These are phyloP conservation scores for Lachancea lanzarotensis DNA, from an alignment of 805 yeast genomes.

Conservation along the genomic window DNA sequence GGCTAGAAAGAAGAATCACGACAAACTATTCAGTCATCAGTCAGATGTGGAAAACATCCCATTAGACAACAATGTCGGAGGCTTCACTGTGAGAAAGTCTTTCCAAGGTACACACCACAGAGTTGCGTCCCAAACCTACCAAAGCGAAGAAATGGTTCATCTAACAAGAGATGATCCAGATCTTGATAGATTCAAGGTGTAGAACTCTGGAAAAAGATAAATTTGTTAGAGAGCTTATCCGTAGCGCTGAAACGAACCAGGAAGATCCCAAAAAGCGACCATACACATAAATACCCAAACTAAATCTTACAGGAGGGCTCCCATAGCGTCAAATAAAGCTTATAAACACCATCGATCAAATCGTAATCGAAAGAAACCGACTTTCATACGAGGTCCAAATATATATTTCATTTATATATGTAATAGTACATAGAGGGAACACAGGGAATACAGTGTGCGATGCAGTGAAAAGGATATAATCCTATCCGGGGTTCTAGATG, in stretches of 20 bases:
- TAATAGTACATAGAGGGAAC: slow-evolving; percentile 9
- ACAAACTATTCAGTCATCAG: slow-evolving; percentile 39
- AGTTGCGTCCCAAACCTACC: slow-evolving; percentile 8
- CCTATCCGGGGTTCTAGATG: slow-evolving; percentile 45
- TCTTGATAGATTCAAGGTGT: slow-evolving; percentile 8
- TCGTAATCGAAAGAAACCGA: background rate
- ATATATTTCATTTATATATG: slow-evolving; percentile 3
- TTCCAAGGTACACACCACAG: slow-evolving; percentile 40
- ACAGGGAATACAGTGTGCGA: slow-evolving; percentile 8
- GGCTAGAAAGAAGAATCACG: slow-evolving; percentile 53
- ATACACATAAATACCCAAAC: too few species aligned
- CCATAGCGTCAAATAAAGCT: too few species aligned
- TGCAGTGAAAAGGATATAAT: background rate
- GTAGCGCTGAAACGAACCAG: too few species aligned
- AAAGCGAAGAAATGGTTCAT: slow-evolving; percentile 13
- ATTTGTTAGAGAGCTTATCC: too few species aligned
- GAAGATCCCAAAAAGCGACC: too few species aligned
- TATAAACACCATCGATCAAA: too few species aligned
- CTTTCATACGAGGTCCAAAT: slow-evolving; percentile 1
- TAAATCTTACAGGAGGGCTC: too few species aligned
- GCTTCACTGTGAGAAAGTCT: slow-evolving; percentile 69
- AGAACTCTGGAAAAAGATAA: background rate
- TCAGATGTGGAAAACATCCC: slow-evolving; percentile 68
- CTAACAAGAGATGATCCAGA: slow-evolving; percentile 9
- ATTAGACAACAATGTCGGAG: slow-evolving; percentile 76